Evolutionary conservation across 2,329 filamentous ascomycete genomes (phyloP), one percentile per base, ranked within the genome.

Genomic region (Trichophyton benhamiae): DNA sequence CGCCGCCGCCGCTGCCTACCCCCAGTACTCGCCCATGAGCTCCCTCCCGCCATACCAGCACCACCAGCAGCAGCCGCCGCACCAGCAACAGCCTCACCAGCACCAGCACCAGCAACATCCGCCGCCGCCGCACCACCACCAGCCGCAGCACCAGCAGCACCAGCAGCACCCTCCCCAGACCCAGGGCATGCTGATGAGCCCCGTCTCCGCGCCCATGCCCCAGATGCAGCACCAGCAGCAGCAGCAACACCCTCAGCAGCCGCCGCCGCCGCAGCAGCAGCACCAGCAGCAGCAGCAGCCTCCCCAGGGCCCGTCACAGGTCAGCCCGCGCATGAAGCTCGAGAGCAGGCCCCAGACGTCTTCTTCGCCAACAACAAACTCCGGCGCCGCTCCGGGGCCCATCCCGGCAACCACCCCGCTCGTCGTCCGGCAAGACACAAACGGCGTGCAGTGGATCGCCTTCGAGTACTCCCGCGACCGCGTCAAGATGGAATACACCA

Each of bases 401-500:
- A 99, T 99, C 68, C 94, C 94, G 11, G 94, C 94, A 0, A 99
- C 94, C 2, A 97, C 94, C 0, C 94, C 94, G 0, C 79, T 96
- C 7, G 91, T 97, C 7, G 92, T 97, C 25, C 82, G 91, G 66
- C 92, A 97, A 75, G 94, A 97, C 69, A 88, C 89, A 70, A 97
- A 96, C 67, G 94, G 94, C 7, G 92, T 97, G 5, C 94, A 97
- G 74, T 97, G 94, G 94, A 97, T 97, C 70, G 91, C 91, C 0
- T 99, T 97, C 65, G 94, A 99, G 74, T 99, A 99, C 73, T 97
- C 92, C 9, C 85, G 92, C 63, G 92, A 99, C 72, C 83, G 92
- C 53, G 91, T 97, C 67, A 99, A 99, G 83, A 96, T 97, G 91
- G 91, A 97, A 75, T 99, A 99, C 77, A 96, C 91, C 0, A 99